Evolutionary conservation across 2,329 filamentous ascomycete species (phyloP), one percentile per base, ranked within the genome.

Genomic region (Diaporthe longicolla): DNA sequence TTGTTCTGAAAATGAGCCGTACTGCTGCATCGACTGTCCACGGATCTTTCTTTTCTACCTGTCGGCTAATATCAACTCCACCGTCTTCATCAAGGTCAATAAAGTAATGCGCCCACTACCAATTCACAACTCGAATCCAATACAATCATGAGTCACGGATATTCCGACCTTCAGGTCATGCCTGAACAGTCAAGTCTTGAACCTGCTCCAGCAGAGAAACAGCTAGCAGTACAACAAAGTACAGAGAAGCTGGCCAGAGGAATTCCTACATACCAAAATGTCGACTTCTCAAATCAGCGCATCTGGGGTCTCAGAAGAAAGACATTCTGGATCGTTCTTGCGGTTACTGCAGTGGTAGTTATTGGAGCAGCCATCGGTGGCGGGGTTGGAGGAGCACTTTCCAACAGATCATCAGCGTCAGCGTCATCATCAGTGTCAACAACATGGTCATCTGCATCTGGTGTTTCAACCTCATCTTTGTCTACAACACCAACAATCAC

Each of bases 281-380:
- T 15, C 35, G 21, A 24, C 21, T 24, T 13, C 21, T 24, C 35
- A 17, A 24, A 40, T 17, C 57, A 35, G 35, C 57, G 26, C 35
- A 24, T 59, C 24, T 59, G 57, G 17, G 57, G 57, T 59, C 57
- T 59, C 57, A 37, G 21, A 17, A 59, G 57, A 40, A 40, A 59
- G 24, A 1, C 57, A 37, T 59, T 59, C 35, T 59, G 57, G 57
- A 37, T 24, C 21, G 21, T 59, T 24, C 21, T 59, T 17, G 21
- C 21, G 57, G 35, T 59, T 40, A 32, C 57, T 59, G 19, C 11
- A 0, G 21, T 37, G 57, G 57, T 59, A 40, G 35, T 59, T 17
- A 59, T 59, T 21, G 57, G 57, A 59, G 57, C 35, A 59, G n/a
- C 32, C 40, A 32, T 59, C 21, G 35, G 57, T 35, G 57, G 57